Base-by-base conservation (phyloP, 164 flowering plant species). In the Euptelea pleiosperma region DNA sequence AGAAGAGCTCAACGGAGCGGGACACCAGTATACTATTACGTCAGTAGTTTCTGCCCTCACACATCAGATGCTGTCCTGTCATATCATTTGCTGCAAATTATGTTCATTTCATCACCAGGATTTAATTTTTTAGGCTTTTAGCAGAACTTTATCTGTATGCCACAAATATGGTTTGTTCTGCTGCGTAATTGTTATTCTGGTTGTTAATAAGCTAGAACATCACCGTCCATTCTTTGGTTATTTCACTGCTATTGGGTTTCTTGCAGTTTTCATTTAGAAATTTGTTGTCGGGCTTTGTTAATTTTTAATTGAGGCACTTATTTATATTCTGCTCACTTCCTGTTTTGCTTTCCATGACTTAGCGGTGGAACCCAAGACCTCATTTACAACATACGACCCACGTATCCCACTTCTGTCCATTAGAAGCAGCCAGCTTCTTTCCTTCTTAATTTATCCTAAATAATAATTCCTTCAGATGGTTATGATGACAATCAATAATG, bases 1-100 rank as follows among this genome's bases (percentile, higher is more conserved):
- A 61, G 70, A 69, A 54, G 73, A 52, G 46, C 61, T 43, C 84
- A 79, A 63, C 70, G 78, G 30, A 81, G 73, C 57, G 86, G 79
- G 54, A 57, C 81, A 57, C 87, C 89, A 18, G 72, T 82, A 28
- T 89, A 83, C 73, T 86, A 83, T 63, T 86, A 89, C 71, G 96
- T 83, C 24, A 64, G 83, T 79, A 64, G 34, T 48, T 48, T 69
- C 52, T 73, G 18, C 48, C 14, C 42, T 31, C 54, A 15, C 39
- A 16, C 16, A 36, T n/a, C n/a, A 3, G 19, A 47, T 48, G 21
- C 15, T 47, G 6, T 25, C 25, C 14, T 48, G 10, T 33, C 18
- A 25, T 22, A 19, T 40, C 4, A 16, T 41, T 30, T 33, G 25
- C 22, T 64, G 35, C 45, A 21, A 9, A 22, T n/a, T 42, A 6